Conservation (phyloP, 805 yeast genomes). For the Wickerhamiella sergipiensis region DNA sequence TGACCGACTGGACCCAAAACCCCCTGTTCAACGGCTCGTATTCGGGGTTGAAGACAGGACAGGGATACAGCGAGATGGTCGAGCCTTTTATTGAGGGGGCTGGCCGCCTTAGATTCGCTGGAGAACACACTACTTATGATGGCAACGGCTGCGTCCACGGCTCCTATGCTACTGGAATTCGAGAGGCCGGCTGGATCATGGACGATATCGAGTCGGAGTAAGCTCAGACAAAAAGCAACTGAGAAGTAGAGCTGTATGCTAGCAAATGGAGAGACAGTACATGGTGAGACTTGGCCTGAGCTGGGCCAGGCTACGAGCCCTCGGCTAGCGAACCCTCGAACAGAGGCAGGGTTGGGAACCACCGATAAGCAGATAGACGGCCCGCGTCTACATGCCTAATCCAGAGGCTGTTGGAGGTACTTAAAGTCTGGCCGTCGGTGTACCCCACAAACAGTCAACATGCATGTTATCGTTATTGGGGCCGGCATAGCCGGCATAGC, state of each 20-base stretch:
- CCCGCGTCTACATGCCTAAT: not conserved
- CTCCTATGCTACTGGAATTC: slow-evolving; percentile 63
- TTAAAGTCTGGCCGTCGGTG: not conserved
- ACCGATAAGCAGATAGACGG: not conserved
- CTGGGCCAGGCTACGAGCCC: not conserved
- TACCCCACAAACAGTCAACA: not conserved
- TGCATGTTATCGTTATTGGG: slow-evolving; percentile 43
- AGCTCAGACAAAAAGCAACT: not conserved
- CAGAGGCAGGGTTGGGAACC: not conserved
- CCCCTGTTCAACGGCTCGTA: slow-evolving; percentile 66
- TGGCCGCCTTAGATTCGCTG: slow-evolving; percentile 64
- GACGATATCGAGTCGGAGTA: slow-evolving; percentile 1
- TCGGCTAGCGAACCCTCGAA: not conserved
- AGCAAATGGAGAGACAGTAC: too few species aligned
- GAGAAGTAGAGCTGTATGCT: too few species aligned
- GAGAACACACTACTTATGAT: slow-evolving; percentile 75
- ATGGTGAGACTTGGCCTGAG: too few species aligned
- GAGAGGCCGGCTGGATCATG: slow-evolving; percentile 36
- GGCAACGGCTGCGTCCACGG: slow-evolving; percentile 92
- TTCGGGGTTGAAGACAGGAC: slow-evolving; percentile 53
- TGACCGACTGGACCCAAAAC: slow-evolving; percentile 58
- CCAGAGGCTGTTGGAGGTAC: not conserved
- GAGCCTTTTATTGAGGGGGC: slow-evolving; percentile 48
- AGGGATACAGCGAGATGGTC: slow-evolving; percentile 51
- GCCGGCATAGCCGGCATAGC: slow-evolving; percentile 69